Conservation (phyloP, 495 filamentous ascomycete genomes). For the Podospora australis region DNA sequence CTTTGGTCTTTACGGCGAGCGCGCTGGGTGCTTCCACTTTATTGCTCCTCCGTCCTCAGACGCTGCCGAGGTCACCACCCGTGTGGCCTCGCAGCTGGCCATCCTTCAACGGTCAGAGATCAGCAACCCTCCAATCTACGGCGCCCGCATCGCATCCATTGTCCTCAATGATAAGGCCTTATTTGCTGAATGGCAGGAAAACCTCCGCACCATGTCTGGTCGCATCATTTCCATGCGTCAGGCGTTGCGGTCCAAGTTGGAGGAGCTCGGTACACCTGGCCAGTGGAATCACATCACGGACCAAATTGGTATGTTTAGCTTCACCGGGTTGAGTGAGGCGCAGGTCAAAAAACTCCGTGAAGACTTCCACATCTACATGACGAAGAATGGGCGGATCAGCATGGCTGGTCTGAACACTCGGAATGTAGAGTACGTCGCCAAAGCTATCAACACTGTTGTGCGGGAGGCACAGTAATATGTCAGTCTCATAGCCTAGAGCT, state of each 20-base stretch:
- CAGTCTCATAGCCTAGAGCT: neutral
- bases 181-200: constrained; percentile 91
- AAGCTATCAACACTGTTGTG: constrained; percentile 80
- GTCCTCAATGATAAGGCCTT: constrained; percentile 76
- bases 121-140: constrained; percentile 91
- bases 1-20: constrained; percentile 95
- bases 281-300: constrained; percentile 95
- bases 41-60: constrained; percentile 67
- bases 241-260: constrained; percentile 66
- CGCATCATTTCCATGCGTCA: constrained; percentile 86
- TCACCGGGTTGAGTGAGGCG: constrained; percentile 79
- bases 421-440: constrained; percentile 90
- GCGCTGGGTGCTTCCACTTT: constrained; percentile 94
- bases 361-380: constrained; percentile 93
- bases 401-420: constrained; percentile 91
- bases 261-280: constrained; percentile 77
- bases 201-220: constrained; percentile 88
- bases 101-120: constrained; percentile 96
- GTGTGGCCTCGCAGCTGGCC: constrained; percentile 81
- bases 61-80: constrained; percentile 52
- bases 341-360: constrained; percentile 78
- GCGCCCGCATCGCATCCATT: constrained; percentile 75
- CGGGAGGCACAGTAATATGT: constrained; percentile 43
- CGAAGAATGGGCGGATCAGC: constrained; percentile 94
- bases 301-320: constrained; percentile 99